phyloP scores from a whole-genome alignment of 2,329 filamentous ascomycete genomes.

The Monosporascus sp. region DNA sequence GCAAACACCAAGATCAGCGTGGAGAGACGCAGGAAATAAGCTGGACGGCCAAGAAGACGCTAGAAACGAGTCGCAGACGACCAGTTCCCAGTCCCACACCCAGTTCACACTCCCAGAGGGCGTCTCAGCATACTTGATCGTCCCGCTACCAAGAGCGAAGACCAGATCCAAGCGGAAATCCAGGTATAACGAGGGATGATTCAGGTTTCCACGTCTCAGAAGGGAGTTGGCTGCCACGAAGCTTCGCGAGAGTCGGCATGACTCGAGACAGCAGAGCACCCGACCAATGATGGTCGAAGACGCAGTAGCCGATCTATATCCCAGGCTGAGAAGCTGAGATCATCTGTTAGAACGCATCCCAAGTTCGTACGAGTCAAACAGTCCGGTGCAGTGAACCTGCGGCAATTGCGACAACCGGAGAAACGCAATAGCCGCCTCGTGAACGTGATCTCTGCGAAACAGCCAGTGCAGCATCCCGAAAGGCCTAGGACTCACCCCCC shows the following conservation, averaged over 20 bases:
- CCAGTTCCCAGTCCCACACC: constrained; percentile 19
- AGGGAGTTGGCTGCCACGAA: constrained; percentile 10
- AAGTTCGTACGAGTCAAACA: not conserved
- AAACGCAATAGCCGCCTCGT: not conserved
- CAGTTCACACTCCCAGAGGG: constrained; percentile 17
- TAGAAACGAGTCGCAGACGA: constrained; percentile 6
- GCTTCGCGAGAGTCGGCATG: not conserved
- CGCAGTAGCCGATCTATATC: constrained; percentile 3
- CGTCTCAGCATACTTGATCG: constrained; percentile 9
- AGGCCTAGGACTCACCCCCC: not conserved
- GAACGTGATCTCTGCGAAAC: not conserved
- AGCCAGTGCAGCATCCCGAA: not conserved
- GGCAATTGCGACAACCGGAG: not conserved
- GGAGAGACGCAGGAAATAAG: constrained; percentile 7
- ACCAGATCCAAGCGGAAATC: constrained; percentile 8
- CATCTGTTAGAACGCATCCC: not conserved
- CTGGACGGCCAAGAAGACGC: constrained; percentile 12
- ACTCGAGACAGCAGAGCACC: constrained; percentile 6
- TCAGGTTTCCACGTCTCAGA: constrained; percentile 21
- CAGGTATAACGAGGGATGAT: constrained; percentile 10
- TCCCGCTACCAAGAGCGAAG: constrained; percentile 9
- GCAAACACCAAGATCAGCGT: constrained; percentile 25
- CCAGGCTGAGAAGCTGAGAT: not conserved
- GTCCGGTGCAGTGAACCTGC: not conserved
- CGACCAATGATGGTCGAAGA: constrained; percentile 3